A percentile compares a stretch with the other conserved stretches of the same genome.
phyloP scores from a whole-genome alignment of 2,329 filamentous ascomycete genomes.

The Trichoderma guizhouense region DNA sequence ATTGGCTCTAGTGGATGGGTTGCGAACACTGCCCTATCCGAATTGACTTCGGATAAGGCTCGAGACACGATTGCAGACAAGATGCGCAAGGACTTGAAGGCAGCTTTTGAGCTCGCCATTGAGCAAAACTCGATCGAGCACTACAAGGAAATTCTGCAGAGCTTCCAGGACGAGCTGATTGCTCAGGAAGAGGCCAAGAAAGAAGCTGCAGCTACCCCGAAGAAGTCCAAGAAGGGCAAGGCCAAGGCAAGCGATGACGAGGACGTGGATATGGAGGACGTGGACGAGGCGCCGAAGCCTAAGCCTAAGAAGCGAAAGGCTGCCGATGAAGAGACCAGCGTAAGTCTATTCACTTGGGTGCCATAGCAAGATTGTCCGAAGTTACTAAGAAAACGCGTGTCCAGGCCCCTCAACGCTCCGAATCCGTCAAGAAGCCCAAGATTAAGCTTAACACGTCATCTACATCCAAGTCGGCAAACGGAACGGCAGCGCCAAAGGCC shows the following conservation, averaged over 20 bases:
- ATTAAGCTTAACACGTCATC: slow-evolving; percentile 62
- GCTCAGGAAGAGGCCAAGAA: slow-evolving; percentile 50
- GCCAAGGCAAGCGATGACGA: slow-evolving; percentile 52
- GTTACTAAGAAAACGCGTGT: background rate
- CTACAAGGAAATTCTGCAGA: slow-evolving; percentile 77
- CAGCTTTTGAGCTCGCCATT: slow-evolving; percentile 76
- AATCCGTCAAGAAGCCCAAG: slow-evolving; percentile 66
- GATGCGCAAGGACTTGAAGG: slow-evolving; percentile 73
- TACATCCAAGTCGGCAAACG: slow-evolving; percentile 68
- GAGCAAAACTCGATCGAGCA: slow-evolving; percentile 73
- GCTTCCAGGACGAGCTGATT: slow-evolving; percentile 63
- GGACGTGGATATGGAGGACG: slow-evolving; percentile 61
- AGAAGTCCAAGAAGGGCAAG: slow-evolving; percentile 45
- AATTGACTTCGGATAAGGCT: slow-evolving; percentile 71
- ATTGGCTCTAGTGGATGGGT: slow-evolving; percentile 73
- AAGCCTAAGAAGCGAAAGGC: slow-evolving; percentile 77
- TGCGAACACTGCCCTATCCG: slow-evolving; percentile 75
- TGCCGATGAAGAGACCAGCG: slow-evolving; percentile 63
- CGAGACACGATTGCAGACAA: slow-evolving; percentile 68
- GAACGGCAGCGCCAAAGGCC: slow-evolving; percentile 53
- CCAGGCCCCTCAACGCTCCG: slow-evolving; percentile 55
- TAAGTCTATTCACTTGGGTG: slow-evolving; percentile 26
- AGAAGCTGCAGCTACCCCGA: slow-evolving; percentile 40
- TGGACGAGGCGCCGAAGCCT: slow-evolving; percentile 64
- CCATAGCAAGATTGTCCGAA: background rate